Percentiles rank a stretch among this genome's conserved stretches.
Conservation (phyloP, 495 filamentous ascomycete species). For the Aspergillus ostianus region DNA sequence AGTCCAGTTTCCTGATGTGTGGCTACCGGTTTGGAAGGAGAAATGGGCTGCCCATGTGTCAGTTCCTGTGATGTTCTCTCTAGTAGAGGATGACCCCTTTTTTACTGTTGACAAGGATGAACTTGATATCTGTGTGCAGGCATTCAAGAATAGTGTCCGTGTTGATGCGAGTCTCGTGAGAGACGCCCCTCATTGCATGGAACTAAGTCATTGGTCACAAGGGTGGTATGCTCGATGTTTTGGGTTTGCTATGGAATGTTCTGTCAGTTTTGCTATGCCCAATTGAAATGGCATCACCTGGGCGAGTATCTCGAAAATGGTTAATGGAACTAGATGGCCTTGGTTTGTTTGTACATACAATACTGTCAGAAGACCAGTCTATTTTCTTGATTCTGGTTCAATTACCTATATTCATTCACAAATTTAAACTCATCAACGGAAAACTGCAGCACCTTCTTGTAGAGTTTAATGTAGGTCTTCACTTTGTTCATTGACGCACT, state of each 20-base stretch:
- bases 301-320: too few relatives aligned
- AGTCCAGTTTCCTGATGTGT: slow-evolving; percentile 10
- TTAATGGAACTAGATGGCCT: too few relatives aligned
- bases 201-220: slow-evolving; percentile 31
- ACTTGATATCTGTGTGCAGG: slow-evolving; percentile 19
- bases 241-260: slow-evolving; percentile 31
- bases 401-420: too few relatives aligned
- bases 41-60: slow-evolving; percentile 12
- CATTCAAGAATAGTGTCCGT: slow-evolving; percentile 26
- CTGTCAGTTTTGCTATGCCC: too few relatives aligned
- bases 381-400: too few relatives aligned
- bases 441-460: too few relatives aligned
- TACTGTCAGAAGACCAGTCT: too few relatives aligned
- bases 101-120: slow-evolving; percentile 19
- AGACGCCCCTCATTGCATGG: slow-evolving; percentile 32
- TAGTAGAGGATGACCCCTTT: slow-evolving; percentile 20
- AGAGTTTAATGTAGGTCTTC: too few relatives aligned
- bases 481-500: too few relatives aligned
- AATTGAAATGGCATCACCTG: too few relatives aligned
- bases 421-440: too few relatives aligned
- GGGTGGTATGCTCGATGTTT: slow-evolving; percentile 38
- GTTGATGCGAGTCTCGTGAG: slow-evolving; percentile 25
- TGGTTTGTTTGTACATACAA: too few relatives aligned
- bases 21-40: slow-evolving; percentile 19
- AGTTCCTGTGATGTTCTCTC: slow-evolving; percentile 22